These are phyloP conservation scores for Orbilia oligospora DNA, from an alignment of 2,329 filamentous ascomycete genomes.

Conservation along the genomic window DNA sequence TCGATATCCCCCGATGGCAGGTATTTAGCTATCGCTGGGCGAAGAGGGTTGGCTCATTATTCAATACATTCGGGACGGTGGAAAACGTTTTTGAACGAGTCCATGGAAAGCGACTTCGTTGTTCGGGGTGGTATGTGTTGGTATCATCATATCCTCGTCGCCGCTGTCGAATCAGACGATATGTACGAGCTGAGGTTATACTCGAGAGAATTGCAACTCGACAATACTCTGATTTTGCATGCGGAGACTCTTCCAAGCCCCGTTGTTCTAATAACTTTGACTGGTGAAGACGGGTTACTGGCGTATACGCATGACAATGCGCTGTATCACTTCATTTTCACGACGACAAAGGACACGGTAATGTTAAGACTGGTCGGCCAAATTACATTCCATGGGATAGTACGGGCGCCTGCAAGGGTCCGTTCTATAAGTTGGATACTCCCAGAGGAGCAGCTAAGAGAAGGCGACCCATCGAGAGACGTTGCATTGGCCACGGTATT, in stretches of 20 bases:
- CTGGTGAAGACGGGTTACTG: slow-evolving; percentile 92
- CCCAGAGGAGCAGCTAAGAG: slow-evolving; percentile 87
- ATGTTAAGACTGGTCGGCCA: slow-evolving; percentile 95
- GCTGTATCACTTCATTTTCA: slow-evolving; percentile 93
- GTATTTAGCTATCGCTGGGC: slow-evolving; percentile 96
- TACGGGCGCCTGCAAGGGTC: slow-evolving; percentile 91
- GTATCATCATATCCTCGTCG: slow-evolving; percentile 95
- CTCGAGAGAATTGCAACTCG: slow-evolving; percentile 85
- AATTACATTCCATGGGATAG: slow-evolving; percentile 96
- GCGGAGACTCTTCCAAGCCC: slow-evolving; percentile 83
- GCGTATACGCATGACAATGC: slow-evolving; percentile 98
- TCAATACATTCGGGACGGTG: slow-evolving; percentile 93
- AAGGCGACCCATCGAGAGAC: slow-evolving; percentile 95
- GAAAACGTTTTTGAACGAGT: slow-evolving; percentile 90
- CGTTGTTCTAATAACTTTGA: slow-evolving; percentile 89
- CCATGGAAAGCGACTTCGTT: slow-evolving; percentile 88
- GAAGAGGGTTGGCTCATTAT: slow-evolving; percentile 92
- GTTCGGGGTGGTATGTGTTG: slow-evolving; percentile 98
- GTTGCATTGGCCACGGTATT: slow-evolving; percentile 93
- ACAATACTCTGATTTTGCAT: slow-evolving; percentile 80
- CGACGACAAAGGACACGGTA: slow-evolving; percentile 74
- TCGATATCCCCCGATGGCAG: slow-evolving; percentile 92
- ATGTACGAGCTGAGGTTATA: slow-evolving; percentile 91
- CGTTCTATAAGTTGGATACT: slow-evolving; percentile 95
- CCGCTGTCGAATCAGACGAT: slow-evolving; percentile 87